Evolutionary conservation across 140 eudicot species (phyloP).

Genomic region (Ambrosia hybrid): DNA sequence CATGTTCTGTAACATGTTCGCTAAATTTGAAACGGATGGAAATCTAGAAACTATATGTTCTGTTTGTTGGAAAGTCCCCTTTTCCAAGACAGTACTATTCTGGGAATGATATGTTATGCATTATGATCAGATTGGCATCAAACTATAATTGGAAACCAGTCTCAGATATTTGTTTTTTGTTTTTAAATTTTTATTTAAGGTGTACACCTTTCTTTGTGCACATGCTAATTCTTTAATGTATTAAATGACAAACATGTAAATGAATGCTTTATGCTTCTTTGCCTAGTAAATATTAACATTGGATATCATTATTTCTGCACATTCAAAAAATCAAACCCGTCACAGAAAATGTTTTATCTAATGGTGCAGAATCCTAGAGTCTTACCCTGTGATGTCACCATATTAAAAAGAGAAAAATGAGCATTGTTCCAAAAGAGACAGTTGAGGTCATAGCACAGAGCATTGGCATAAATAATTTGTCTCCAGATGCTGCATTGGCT

Average conservation of each 20-base stretch:
- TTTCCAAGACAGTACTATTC: too few species aligned
- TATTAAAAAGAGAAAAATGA: constrained; percentile 39
- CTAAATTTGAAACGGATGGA: too few species aligned
- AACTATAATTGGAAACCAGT: too few species aligned
- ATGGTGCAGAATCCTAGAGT: constrained; percentile 23
- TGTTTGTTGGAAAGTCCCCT: too few species aligned
- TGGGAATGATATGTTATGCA: background rate
- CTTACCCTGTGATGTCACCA: constrained; percentile 18
- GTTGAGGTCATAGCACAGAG: constrained; percentile 77
- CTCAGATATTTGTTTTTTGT: background rate
- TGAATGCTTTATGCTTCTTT: background rate
- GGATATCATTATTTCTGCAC: background rate
- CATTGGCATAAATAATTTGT: constrained; percentile 60
- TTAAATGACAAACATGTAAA: background rate
- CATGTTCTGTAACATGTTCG: too few species aligned
- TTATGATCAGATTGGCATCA: too few species aligned
- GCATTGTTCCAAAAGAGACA: constrained; percentile 73
- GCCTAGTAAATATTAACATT: background rate
- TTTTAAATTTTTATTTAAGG: background rate
- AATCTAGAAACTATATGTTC: too few species aligned
- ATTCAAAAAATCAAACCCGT: background rate
- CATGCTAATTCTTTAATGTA: background rate
- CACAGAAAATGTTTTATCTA: background rate
- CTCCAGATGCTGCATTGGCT: constrained; percentile 64
- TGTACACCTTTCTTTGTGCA: constrained; percentile 3